Percentiles rank a stretch among this genome's conserved stretches.
These are phyloP conservation scores for Ceratocystiopsis brevicomis DNA, from an alignment of 2,329 filamentous ascomycete species.

Conservation along the genomic window DNA sequence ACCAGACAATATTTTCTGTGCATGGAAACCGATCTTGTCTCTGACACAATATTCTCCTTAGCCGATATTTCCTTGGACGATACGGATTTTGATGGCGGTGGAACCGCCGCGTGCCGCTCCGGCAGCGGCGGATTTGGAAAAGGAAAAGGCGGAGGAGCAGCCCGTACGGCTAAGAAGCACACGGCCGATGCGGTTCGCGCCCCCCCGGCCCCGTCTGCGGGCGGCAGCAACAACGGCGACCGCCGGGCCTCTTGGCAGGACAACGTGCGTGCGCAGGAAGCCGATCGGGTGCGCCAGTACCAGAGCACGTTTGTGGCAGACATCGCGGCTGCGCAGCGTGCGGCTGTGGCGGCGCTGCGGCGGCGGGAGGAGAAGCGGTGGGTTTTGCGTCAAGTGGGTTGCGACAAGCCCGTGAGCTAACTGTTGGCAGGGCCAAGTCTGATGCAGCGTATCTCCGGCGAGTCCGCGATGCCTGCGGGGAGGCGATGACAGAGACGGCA, in stretches of 20 bases:
- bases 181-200: no score
- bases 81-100: not conserved
- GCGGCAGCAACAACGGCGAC: no score
- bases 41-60: no score
- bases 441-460: not conserved
- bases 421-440: not conserved
- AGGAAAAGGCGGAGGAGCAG: no score
- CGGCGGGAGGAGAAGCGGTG: conserved; percentile 1
- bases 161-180: not conserved
- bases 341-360: conserved; percentile 2
- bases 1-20: no score
- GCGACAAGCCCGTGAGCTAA: no score
- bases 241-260: conserved; percentile 6
- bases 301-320: conserved; percentile 4
- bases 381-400: not conserved
- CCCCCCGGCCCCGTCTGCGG: no score
- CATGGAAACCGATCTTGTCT: no score
- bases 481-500: no score
- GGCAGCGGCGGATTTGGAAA: no score
- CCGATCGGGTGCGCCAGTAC: conserved; percentile 7
- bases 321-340: not conserved
- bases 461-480: not conserved
- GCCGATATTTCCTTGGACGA: not conserved
- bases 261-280: conserved; percentile 5
- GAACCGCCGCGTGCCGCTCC: not conserved